Percentiles rank a stretch among this genome's conserved stretches.
Evolutionary conservation across 768 basidiomycete species (phyloP).

Genomic region (Auriscalpium orientale): DNA sequence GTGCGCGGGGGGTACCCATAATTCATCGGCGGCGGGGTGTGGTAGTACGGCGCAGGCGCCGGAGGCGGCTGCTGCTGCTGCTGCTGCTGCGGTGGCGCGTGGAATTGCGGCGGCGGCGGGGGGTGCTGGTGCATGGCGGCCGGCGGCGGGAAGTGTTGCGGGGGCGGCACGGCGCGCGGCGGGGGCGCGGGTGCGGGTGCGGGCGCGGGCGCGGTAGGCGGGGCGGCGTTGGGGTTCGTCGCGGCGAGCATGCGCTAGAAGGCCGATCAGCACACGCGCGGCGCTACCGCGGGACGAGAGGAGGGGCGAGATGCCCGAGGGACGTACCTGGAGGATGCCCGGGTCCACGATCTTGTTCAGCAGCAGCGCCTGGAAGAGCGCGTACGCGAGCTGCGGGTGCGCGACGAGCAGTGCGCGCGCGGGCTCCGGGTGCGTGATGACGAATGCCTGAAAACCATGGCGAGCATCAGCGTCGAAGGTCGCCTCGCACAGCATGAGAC

Average conservation of each 20-base stretch:
- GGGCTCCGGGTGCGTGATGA: slow-evolving; percentile 86
- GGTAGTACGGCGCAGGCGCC: slow-evolving; percentile 18
- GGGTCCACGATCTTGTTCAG: slow-evolving; percentile 92
- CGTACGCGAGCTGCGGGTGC: slow-evolving; percentile 93
- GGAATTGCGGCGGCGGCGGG: slow-evolving; percentile 22
- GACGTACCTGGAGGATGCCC: slow-evolving; percentile 64
- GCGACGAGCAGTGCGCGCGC: slow-evolving; percentile 69
- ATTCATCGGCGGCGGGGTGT: slow-evolving; percentile 18
- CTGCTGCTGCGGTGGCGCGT: slow-evolving; percentile 23
- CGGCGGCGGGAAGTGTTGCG: slow-evolving; percentile 2
- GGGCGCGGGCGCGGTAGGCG: slow-evolving; percentile 9
- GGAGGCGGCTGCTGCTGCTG: slow-evolving; percentile 22
- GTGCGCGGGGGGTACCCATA: slow-evolving; percentile 16
- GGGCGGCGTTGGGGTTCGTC: slow-evolving; percentile 13
- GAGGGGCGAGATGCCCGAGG: background rate
- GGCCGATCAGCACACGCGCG: too few species aligned
- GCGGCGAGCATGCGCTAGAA: slow-evolving; percentile 45
- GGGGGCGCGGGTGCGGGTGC: background rate
- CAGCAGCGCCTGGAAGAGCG: slow-evolving; percentile 89
- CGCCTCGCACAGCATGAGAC: too few species aligned
- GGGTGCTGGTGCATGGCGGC: slow-evolving; percentile 8
- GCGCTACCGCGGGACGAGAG: too few species aligned
- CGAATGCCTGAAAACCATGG: slow-evolving; percentile 62
- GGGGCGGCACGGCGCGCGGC: slow-evolving; percentile 6
- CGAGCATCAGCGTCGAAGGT: background rate